Percentiles rank a stretch among this genome's conserved stretches.
Evolutionary conservation across 768 basidiomycete species (phyloP).

Genomic region (Kwoniella heveanensis): DNA sequence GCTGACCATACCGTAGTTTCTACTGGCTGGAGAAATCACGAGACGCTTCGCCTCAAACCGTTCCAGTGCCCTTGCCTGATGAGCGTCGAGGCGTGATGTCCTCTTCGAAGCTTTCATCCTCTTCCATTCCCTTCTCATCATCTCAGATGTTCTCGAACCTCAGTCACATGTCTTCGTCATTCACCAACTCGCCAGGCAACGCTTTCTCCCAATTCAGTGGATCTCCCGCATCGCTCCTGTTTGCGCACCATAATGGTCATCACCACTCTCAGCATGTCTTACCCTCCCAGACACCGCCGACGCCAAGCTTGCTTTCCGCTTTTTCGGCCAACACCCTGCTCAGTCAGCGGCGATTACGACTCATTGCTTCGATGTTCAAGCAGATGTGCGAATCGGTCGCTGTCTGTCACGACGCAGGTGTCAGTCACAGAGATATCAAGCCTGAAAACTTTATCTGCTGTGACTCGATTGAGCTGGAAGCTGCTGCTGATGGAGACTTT

Average conservation of each 20-base stretch:
- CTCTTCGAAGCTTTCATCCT: slow-evolving; percentile 54
- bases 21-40: slow-evolving; percentile 97
- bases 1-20: slow-evolving; percentile 59
- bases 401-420: slow-evolving; percentile 83
- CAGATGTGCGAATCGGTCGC: slow-evolving; percentile 99
- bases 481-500: slow-evolving; percentile 44
- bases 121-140: slow-evolving; percentile 54
- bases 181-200: slow-evolving; percentile 40
- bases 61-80: slow-evolving; percentile 37
- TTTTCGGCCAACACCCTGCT: slow-evolving; percentile 76
- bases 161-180: slow-evolving; percentile 40
- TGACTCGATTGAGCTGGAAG: slow-evolving; percentile 53
- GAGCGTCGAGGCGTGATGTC: slow-evolving; percentile 43
- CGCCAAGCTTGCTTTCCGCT: slow-evolving; percentile 85
- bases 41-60: slow-evolving; percentile 60
- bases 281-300: slow-evolving; percentile 65
- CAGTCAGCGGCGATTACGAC: slow-evolving; percentile 79
- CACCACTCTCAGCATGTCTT: slow-evolving; percentile 21
- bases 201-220: slow-evolving; percentile 46
- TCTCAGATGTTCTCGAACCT: slow-evolving; percentile 45
- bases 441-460: slow-evolving; percentile 75
- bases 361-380: slow-evolving; percentile 94
- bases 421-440: slow-evolving; percentile 98
- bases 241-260: slow-evolving; percentile 42
- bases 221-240: slow-evolving; percentile 47